Evolutionary conservation across 139 green algal genomes (phyloP).

Genomic region (Monoraphidium neglectum): DNA sequence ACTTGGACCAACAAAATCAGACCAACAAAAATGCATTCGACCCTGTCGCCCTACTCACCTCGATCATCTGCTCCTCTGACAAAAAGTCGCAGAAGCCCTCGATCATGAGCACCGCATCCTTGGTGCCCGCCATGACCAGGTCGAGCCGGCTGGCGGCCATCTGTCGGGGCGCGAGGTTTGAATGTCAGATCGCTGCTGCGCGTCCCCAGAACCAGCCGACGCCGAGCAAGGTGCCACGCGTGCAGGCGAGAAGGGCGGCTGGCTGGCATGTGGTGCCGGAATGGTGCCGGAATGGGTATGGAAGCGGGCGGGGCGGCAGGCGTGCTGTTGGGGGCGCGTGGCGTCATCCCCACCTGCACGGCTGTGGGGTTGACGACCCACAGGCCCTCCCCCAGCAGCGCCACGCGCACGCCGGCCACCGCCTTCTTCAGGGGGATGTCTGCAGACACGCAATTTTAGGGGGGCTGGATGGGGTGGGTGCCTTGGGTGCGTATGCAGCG

Average conservation of each 20-base stretch:
- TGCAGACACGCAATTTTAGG: not conserved
- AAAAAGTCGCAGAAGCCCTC: conserved; percentile 97
- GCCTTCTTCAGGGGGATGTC: conserved; percentile 82
- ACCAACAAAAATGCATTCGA: not conserved
- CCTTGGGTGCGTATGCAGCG: too few relatives aligned
- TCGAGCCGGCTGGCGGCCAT: conserved; percentile 65
- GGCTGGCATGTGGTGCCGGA: too few relatives aligned
- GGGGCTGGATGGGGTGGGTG: not conserved
- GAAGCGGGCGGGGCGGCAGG: too few relatives aligned
- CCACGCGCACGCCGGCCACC: conserved; percentile 91
- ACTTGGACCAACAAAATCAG: too few relatives aligned
- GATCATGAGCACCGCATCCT: conserved; percentile 96
- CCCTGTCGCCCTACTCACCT: conserved; percentile 47
- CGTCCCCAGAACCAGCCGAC: too few relatives aligned
- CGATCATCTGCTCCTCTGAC: conserved; percentile 86
- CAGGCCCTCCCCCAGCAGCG: conserved; percentile 46
- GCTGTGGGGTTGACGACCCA: conserved; percentile 86
- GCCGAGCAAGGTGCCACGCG: too few relatives aligned
- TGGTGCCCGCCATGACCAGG: conserved; percentile 91
- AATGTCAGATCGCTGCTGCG: too few relatives aligned
- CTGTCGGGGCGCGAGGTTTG: too few relatives aligned
- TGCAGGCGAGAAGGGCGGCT: too few relatives aligned
- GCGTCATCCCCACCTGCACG: too few relatives aligned
- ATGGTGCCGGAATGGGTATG: not conserved
- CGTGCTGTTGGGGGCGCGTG: too few relatives aligned